A percentile compares a stretch with the other conserved stretches of the same genome.
phyloP scores from a whole-genome alignment of 192 early-diverging fungal genomes.

The Lunasporangiospora selenospora region DNA sequence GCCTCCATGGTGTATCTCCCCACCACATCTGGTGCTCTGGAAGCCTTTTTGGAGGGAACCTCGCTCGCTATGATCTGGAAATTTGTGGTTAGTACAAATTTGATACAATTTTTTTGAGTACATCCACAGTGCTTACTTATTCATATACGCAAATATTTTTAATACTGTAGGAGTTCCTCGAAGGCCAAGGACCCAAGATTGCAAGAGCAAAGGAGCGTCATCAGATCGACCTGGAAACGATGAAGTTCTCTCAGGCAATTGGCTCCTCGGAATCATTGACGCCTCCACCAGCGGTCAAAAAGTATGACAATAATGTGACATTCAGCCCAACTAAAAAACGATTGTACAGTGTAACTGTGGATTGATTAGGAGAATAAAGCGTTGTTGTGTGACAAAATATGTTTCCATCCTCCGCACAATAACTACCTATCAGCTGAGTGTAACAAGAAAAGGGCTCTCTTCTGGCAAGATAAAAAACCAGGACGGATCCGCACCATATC shows the following conservation, averaged over 20 bases:
- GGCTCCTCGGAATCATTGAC: background rate
- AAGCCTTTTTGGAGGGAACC: conserved; percentile 11
- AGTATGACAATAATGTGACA: conserved; percentile 6
- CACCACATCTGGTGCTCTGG: conserved; percentile 21
- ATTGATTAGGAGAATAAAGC: too few relatives aligned
- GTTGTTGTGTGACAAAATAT: too few relatives aligned
- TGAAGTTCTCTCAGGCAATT: background rate
- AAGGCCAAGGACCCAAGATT: conserved; percentile 12
- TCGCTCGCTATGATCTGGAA: conserved; percentile 26
- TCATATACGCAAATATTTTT: conserved; percentile 7
- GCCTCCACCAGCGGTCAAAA: conserved; percentile 6
- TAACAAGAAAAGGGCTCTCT: too few relatives aligned
- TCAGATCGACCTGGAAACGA: too few relatives aligned
- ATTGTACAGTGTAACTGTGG: conserved; percentile 8
- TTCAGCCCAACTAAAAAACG: conserved; percentile 6
- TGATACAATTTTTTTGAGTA: too few relatives aligned
- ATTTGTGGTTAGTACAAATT: conserved; percentile 9
- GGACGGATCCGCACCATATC: too few relatives aligned
- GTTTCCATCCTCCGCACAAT: too few relatives aligned
- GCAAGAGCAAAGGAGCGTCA: conserved; percentile 12
- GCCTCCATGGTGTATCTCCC: conserved; percentile 13
- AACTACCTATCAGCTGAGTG: too few relatives aligned
- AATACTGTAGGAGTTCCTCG: conserved; percentile 12
- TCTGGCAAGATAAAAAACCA: too few relatives aligned
- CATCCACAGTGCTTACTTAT: too few relatives aligned